These are phyloP conservation scores for Datisca glomerata DNA, from an alignment of 306 rosid genomes.

Conservation along the genomic window DNA sequence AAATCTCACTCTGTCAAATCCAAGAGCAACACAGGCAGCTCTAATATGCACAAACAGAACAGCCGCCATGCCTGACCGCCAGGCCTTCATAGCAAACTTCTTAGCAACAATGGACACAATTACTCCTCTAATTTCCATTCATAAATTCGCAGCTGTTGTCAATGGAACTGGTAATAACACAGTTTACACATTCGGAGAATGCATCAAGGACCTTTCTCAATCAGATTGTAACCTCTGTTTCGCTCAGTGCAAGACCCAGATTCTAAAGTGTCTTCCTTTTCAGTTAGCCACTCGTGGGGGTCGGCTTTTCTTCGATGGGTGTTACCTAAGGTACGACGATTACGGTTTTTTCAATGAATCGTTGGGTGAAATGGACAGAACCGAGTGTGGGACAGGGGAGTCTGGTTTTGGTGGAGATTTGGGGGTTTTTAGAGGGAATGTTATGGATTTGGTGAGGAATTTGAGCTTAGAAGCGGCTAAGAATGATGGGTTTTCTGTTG, in stretches of 20 bases:
- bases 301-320: slow-evolving; percentile 68
- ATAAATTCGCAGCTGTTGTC: slow-evolving; percentile 21
- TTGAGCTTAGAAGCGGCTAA: slow-evolving; percentile 48
- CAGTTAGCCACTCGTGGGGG: slow-evolving; percentile 43
- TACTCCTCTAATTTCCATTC: slow-evolving; percentile 19
- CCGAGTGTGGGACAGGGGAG: slow-evolving; percentile 10
- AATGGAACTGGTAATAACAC: slow-evolving; percentile 33
- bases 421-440: slow-evolving; percentile 19
- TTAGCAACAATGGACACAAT: slow-evolving; percentile 35
- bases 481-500: slow-evolving; percentile 34
- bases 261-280: slow-evolving; percentile 74
- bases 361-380: slow-evolving; percentile 36
- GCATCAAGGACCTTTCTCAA: slow-evolving; percentile 58
- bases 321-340: slow-evolving; percentile 71
- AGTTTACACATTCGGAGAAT: slow-evolving; percentile 48
- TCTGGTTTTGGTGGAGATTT: slow-evolving; percentile 15
- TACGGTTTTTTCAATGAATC: slow-evolving; percentile 44
- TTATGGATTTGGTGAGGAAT: slow-evolving; percentile 21
- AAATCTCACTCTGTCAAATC: slow-evolving; percentile 37
- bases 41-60: slow-evolving; percentile 41
- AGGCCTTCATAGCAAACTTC: slow-evolving; percentile 25
- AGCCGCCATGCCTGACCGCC: slow-evolving; percentile 16
- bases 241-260: slow-evolving; percentile 52
- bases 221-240: slow-evolving; percentile 73
- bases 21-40: slow-evolving; percentile 49